These are phyloP conservation scores for Tetrapyrgos nigripes DNA, from an alignment of 1,284 basidiomycete species.

Conservation along the genomic window DNA sequence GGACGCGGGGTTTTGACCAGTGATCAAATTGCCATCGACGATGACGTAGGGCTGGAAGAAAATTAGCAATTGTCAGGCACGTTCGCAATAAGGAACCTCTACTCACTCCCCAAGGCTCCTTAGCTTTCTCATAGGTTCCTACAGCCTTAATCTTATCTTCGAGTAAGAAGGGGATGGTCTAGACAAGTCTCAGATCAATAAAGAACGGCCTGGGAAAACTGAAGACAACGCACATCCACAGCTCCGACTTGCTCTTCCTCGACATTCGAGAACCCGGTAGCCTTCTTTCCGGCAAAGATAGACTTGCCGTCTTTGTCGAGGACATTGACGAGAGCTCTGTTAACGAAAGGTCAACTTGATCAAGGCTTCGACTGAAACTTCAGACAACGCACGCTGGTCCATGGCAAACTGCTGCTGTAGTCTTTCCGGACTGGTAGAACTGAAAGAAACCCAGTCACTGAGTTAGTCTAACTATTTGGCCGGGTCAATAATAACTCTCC, in stretches of 20 bases:
- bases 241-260: conserved; percentile 65
- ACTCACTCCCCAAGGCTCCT: conserved; percentile 62
- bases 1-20: conserved; percentile 80
- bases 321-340: conserved; percentile 58
- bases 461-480: too few relatives aligned
- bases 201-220: not conserved
- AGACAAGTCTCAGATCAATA: conserved; percentile 3
- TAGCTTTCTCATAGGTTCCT: conserved; percentile 67
- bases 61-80: not conserved
- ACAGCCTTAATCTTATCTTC: conserved; percentile 66
- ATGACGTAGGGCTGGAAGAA: conserved; percentile 44
- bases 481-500: too few relatives aligned
- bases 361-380: not conserved
- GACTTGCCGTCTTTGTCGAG: conserved; percentile 61
- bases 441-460: conserved; percentile 29
- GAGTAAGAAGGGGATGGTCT: conserved; percentile 72
- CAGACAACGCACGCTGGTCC: conserved; percentile 58
- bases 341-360: not conserved
- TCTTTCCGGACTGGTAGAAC: conserved; percentile 68
- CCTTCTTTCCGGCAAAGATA: conserved; percentile 67
- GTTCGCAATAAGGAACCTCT: not conserved
- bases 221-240: conserved; percentile 38
- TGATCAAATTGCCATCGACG: conserved; percentile 50
- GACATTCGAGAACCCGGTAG: conserved; percentile 75
- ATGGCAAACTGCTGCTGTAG: conserved; percentile 77